phyloP scores from a whole-genome alignment of 2,329 filamentous ascomycete genomes.

The Plenodomus lindquistii region DNA sequence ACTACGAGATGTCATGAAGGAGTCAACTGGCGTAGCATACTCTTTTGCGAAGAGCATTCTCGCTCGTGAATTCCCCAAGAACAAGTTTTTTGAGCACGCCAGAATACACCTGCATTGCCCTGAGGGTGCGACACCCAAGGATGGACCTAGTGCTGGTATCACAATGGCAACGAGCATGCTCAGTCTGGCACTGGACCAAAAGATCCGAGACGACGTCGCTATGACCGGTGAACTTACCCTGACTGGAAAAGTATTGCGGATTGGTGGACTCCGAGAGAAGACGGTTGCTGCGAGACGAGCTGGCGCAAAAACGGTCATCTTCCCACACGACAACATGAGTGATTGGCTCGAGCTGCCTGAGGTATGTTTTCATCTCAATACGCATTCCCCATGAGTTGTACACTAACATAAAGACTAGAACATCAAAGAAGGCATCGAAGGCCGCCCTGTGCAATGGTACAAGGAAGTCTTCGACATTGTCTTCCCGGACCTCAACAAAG shows the following conservation, averaged over 20 bases:
- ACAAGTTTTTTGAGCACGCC: conserved; percentile 95
- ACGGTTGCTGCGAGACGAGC: conserved; percentile 92
- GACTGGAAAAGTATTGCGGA: conserved; percentile 93
- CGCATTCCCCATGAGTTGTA: no score
- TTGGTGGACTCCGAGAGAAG: conserved; percentile 94
- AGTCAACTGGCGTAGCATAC: conserved; percentile 93
- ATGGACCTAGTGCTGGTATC: conserved; percentile 79
- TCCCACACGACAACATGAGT: conserved; percentile 91
- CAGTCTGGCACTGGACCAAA: conserved; percentile 77
- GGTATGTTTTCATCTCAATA: conserved; percentile 61
- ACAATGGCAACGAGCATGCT: conserved; percentile 97
- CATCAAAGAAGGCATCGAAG: conserved; percentile 95
- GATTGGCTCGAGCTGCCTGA: conserved; percentile 97
- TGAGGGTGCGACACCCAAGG: conserved; percentile 93
- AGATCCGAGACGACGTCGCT: conserved; percentile 82
- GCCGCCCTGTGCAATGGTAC: conserved; percentile 91
- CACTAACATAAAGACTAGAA: conserved; percentile 64
- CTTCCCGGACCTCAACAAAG: conserved; percentile 78
- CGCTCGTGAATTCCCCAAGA: conserved; percentile 82
- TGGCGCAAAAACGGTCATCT: conserved; percentile 90
- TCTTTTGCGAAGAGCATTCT: conserved; percentile 91
- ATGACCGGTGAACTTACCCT: conserved; percentile 98
- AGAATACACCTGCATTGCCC: conserved; percentile 95
- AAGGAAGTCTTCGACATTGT: conserved; percentile 88
- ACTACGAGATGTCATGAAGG: conserved; percentile 96